phyloP scores from a whole-genome alignment of 164 flowering plant species.

The Berberis vulgaris region DNA sequence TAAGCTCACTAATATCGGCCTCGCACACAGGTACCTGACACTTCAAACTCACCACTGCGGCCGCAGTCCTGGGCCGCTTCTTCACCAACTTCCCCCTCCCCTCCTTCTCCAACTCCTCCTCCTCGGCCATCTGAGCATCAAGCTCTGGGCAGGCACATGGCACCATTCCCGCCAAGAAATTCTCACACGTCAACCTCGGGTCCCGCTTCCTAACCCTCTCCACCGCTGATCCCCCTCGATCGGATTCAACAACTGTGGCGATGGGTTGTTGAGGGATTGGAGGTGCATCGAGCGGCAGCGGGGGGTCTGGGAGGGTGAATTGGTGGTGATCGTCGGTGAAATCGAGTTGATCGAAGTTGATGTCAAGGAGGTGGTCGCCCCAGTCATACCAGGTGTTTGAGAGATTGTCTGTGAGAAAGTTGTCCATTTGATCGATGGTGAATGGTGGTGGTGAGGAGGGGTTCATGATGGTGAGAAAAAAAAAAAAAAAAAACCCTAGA shows the following conservation, averaged over 20 bases:
- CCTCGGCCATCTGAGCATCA: constrained; percentile 26
- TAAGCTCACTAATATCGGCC: constrained; percentile 76
- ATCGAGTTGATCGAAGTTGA: too few species aligned
- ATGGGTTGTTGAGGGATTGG: background rate
- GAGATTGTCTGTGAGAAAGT: too few species aligned
- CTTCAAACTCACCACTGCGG: constrained; percentile 13
- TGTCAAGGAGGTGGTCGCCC: too few species aligned
- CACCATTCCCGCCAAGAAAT: constrained; percentile 66
- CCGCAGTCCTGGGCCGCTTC: background rate
- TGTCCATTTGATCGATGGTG: too few species aligned
- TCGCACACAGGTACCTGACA: constrained; percentile 85
- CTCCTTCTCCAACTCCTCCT: constrained; percentile 25
- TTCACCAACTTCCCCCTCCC: constrained; percentile 25
- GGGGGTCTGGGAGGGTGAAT: background rate
- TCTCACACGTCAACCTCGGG: constrained; percentile 65
- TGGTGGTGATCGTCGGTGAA: background rate
- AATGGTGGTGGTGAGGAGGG: too few species aligned
- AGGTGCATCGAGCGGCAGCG: too few species aligned
- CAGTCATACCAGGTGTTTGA: too few species aligned
- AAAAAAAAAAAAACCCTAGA: too few species aligned
- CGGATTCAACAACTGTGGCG: background rate
- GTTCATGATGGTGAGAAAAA: too few species aligned
- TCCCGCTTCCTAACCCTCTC: constrained; percentile 3
- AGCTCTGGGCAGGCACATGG: constrained; percentile 96
- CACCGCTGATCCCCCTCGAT: background rate